Conservation (phyloP, 805 yeast genomes). For the Pichia heedii region DNA sequence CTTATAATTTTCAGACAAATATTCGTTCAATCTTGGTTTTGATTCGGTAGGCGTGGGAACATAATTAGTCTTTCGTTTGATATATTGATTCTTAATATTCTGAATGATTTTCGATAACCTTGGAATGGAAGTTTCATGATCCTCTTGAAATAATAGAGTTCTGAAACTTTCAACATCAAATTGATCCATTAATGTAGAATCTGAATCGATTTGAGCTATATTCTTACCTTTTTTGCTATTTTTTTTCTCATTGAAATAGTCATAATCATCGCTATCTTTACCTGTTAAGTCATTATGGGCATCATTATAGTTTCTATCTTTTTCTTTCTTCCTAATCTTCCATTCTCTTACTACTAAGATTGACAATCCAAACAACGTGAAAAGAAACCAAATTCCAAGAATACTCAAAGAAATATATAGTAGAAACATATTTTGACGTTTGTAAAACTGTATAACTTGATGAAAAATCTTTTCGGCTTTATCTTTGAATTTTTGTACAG, state of each 20-base stretch:
- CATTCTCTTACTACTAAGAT: conserved; percentile 11
- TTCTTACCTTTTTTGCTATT: not conserved
- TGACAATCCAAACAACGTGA: conserved; percentile 22
- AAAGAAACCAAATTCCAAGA: conserved; percentile 40
- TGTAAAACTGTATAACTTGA: conserved; percentile 26
- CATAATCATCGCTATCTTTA: not conserved
- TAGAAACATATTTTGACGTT: conserved; percentile 34
- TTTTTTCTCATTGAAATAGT: not conserved
- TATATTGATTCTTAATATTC: conserved; percentile 6
- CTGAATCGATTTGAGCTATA: not conserved
- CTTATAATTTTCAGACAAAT: not conserved
- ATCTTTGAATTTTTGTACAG: conserved; percentile 14
- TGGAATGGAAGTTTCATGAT: not conserved
- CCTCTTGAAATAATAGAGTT: not conserved
- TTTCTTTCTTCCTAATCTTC: not conserved
- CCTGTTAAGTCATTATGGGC: no score
- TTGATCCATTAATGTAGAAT: conserved; percentile 10
- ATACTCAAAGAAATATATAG: conserved; percentile 37
- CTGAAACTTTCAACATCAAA: conserved; percentile 6
- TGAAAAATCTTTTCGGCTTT: conserved; percentile 20
- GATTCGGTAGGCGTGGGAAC: conserved; percentile 8
- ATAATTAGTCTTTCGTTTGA: conserved; percentile 1
- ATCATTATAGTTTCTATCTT: not conserved
- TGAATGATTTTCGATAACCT: conserved; percentile 1
- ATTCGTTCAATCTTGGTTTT: not conserved